A percentile compares a stretch with the other conserved stretches of the same genome.
These are phyloP conservation scores for Lavandula angustifolia DNA, from an alignment of 257 asterid genomes.

Conservation along the genomic window DNA sequence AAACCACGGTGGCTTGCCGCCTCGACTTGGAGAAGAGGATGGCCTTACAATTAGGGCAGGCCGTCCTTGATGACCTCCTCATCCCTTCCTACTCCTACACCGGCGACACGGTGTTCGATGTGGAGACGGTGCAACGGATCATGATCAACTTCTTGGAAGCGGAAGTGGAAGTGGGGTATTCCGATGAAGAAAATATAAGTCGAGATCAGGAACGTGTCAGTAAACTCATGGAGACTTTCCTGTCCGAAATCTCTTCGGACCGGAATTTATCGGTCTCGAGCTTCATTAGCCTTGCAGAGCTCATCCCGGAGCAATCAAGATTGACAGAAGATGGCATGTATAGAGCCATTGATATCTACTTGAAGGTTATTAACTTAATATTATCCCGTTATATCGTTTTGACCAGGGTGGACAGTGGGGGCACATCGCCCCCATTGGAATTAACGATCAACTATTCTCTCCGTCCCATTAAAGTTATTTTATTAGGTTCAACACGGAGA, in stretches of 20 bases:
- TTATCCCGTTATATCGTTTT: no score
- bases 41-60: conserved; percentile 73
- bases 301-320: conserved; percentile 67
- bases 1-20: conserved; percentile 81
- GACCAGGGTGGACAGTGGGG: no score
- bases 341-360: conserved; percentile 78
- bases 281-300: conserved; percentile 60
- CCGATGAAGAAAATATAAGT: conserved; percentile 22
- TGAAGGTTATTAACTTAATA: conserved; percentile 50
- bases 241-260: conserved; percentile 74
- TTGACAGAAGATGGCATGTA: conserved; percentile 83
- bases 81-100: conserved; percentile 70
- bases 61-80: conserved; percentile 69
- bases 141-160: conserved; percentile 56
- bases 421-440: no score
- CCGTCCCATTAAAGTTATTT: no score
- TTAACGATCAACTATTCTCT: no score
- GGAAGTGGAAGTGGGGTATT: conserved; percentile 43
- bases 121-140: conserved; percentile 71
- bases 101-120: conserved; percentile 75
- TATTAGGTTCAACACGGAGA: no score
- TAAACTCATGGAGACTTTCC: conserved; percentile 66
- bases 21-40: conserved; percentile 87
- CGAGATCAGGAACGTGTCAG: conserved; percentile 57
- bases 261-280: conserved; percentile 55